phyloP scores from a whole-genome alignment of 148 eudicot genomes.

The Nepenthes gracilis region DNA sequence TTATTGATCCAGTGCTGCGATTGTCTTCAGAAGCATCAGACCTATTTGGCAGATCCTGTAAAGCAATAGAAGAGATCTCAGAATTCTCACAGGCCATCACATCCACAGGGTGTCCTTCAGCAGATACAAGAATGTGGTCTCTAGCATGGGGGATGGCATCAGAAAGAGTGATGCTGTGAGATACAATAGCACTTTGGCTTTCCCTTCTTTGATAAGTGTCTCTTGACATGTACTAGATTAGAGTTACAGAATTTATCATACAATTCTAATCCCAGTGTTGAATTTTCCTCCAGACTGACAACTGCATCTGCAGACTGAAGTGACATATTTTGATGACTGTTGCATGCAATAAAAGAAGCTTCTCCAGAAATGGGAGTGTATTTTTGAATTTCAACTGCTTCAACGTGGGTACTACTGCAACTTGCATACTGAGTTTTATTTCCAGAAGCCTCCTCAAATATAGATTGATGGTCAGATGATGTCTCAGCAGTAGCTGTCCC shows the following conservation, averaged over 20 bases:
- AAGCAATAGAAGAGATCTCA: constrained; percentile 14
- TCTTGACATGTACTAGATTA: constrained; percentile 7
- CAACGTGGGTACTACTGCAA: neutral
- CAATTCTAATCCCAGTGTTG: constrained; percentile 9
- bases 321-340: constrained; percentile 10
- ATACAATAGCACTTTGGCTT: constrained; percentile 7
- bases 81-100: constrained; percentile 21
- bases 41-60: constrained; percentile 5
- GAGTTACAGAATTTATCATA: constrained; percentile 12
- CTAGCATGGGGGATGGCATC: constrained; percentile 10
- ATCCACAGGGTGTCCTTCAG: constrained; percentile 12
- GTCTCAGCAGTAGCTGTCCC: constrained; percentile 17
- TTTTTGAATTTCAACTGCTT: constrained; percentile 4
- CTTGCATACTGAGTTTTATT: constrained; percentile 13
- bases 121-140: constrained; percentile 13
- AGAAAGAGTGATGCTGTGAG: constrained; percentile 10
- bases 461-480: constrained; percentile 13
- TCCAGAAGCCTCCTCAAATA: constrained; percentile 14
- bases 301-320: constrained; percentile 18
- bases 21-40: constrained; percentile 15
- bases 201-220: constrained; percentile 10
- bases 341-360: constrained; percentile 17
- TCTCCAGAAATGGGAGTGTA: constrained; percentile 17
- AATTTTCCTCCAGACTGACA: constrained; percentile 17
- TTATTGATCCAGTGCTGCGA: neutral